A percentile compares a stretch with the other conserved stretches of the same genome.
Conservation (phyloP, 305 asterid species). For the Fraxinus velutina region DNA sequence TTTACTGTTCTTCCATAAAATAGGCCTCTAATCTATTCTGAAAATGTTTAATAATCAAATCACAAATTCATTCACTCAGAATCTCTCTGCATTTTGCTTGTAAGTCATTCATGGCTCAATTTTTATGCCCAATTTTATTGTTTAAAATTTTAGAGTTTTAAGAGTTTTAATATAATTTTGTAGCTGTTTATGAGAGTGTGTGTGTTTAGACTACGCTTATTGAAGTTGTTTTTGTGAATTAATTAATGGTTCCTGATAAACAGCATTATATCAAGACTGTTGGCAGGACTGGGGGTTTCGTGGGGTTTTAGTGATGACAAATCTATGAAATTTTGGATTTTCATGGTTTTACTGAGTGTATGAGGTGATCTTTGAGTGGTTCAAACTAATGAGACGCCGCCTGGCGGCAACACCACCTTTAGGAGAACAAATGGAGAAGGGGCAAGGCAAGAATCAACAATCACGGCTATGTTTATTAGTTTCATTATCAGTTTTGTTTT, state of each 20-base stretch:
- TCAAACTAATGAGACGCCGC: slow-evolving; percentile 48
- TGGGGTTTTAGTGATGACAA: background rate
- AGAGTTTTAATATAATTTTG: background rate
- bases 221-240: background rate
- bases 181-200: background rate
- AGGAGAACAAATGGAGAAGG: slow-evolving; percentile 55
- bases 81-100: background rate
- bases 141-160: background rate
- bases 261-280: slow-evolving; percentile 19
- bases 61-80: background rate
- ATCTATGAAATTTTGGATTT: background rate
- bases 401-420: slow-evolving; percentile 28
- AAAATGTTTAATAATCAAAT: background rate
- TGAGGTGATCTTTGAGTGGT: slow-evolving; percentile 14
- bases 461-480: slow-evolving; percentile 55
- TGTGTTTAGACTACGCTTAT: background rate
- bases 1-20: background rate
- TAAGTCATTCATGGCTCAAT: background rate
- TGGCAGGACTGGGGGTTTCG: slow-evolving; percentile 13
- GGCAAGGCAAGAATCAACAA: slow-evolving; percentile 43
- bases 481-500: slow-evolving; percentile 48
- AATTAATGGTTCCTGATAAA: slow-evolving; percentile 15
- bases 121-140: background rate
- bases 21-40: background rate
- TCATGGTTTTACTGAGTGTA: background rate